Evolutionary conservation across 768 basidiomycete species (phyloP), one percentile per base, ranked within the genome.

Genomic region (Boletus eberwhitei): DNA sequence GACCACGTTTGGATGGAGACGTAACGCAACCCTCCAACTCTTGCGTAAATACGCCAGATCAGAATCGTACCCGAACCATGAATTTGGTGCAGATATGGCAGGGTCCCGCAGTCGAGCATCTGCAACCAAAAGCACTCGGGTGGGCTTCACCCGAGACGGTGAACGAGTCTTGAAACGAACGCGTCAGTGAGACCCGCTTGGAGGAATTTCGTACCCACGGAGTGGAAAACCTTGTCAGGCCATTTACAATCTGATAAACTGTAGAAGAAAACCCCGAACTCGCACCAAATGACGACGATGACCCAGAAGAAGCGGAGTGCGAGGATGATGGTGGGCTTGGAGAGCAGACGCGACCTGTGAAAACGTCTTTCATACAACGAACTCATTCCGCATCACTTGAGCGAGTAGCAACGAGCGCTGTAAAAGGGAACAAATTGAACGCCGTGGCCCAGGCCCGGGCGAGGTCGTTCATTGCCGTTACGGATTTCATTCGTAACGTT

Each of bases 51-150:
- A 81, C 58, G 62, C 86, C 76, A 61, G 79, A 77, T 47, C 84
- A 64, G 61, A 75, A 74, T 45, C 75, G 73, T 59, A 77, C 38
- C 73, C 70, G 16, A 73, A 64, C 72, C 82, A 81, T 16, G 77
- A 73, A 13, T 40, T 55, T n/a, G 48, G 24, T 8, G 50, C 39
- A 26, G 54, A 74, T 62, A 38, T 75, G 70, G 48, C 74, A 68
- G 50, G 69, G 51, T 61, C 71, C 37, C 71, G 76, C 14, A 90
- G 75, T 64, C 87, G 88, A 8, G 84, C 79, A 61, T 93, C 90
- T 4, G 88, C 77, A 9, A 89, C 64, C 51, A 93, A 72, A 26
- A 93, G 75, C 17, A 90, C 78, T 59, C 83, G 86, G 1, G 82
- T 76, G 22, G 77, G 71, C 16, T 61, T 67, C 39, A 57, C 56